Base-by-base conservation (phyloP, 106 monocot genomes). In the Phalaenopsis equestris region DNA sequence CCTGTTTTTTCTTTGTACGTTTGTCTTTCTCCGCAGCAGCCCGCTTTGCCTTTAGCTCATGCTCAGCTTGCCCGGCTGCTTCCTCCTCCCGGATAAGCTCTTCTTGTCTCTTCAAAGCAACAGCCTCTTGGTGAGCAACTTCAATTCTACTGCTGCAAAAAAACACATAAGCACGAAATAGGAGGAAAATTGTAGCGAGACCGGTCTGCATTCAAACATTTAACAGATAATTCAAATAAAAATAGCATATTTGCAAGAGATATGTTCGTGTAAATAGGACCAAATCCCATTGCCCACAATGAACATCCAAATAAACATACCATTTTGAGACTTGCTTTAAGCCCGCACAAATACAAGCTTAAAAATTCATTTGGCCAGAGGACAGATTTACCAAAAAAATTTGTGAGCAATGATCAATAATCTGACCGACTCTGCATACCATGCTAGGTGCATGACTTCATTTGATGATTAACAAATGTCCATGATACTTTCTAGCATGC, bases 71-170 rank as follows among this genome's bases (percentile, higher is more conserved):
- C 48, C 89, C 86, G 72, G 96, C 94, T 8, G 89, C 92, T 83
- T 98, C 97, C 83, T 98, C 97, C 84, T 98, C 97, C 72, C 97
- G 92, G 85, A 98, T 98, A 36, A 98, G 92, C 67, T 98, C 97
- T 82, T 97, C 97, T 82, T 94, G 97, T 76, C 94, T 92, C 84
- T 92, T 94, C 38, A 98, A 81, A 79, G 97, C 94, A 82, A 98
- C 88, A 47, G 94, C 97, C 77, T 98, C 97, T 56, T 98, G 90
- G 83, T 98, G 90, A 15, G 92, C 89, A 82, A 92, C 92, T 57
- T 98, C 97, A 81, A 98, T 94, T 83, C 84, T 86, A 89, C 97
- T 98, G 92, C 85, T 88, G 82, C 46, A 80, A 75, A 77, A 23
- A 85, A n/a, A 80, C 43, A 74, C 17, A 43, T 42, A 39, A 42